These are phyloP conservation scores for Yarrowia sp. DNA, from an alignment of 805 yeast species.

Conservation along the genomic window DNA sequence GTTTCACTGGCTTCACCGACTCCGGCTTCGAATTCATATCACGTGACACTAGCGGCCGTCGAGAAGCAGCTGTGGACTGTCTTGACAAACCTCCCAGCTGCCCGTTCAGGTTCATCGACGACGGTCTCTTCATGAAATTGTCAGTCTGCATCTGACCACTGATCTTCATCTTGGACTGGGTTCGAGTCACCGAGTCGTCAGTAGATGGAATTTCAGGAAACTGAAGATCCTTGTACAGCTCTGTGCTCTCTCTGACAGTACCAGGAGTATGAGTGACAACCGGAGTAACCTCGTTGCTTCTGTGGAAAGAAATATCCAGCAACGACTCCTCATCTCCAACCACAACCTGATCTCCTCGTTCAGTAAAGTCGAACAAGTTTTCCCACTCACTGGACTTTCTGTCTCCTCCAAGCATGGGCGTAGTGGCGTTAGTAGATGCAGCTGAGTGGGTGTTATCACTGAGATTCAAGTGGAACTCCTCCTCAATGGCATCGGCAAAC, in stretches of 20 bases:
- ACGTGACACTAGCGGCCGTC: slow-evolving; percentile 15
- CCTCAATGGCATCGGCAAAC: slow-evolving; percentile 42
- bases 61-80: neutral
- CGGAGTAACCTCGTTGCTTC: slow-evolving; percentile 1
- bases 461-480: slow-evolving; percentile 38
- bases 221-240: slow-evolving; percentile 18
- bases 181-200: neutral
- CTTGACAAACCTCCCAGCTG: slow-evolving; percentile 7
- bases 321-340: slow-evolving; percentile 16
- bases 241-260: neutral
- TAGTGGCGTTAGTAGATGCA: slow-evolving; percentile 3
- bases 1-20: slow-evolving; percentile 8
- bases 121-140: slow-evolving; percentile 30
- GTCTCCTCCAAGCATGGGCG: slow-evolving; percentile 9
- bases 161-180: slow-evolving; percentile 29
- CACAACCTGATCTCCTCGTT: neutral
- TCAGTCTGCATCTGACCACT: slow-evolving; percentile 33
- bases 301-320: slow-evolving; percentile 16
- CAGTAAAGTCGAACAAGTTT: slow-evolving; percentile 17
- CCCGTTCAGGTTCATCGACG: slow-evolving; percentile 26
- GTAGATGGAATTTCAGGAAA: slow-evolving; percentile 26
- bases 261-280: neutral
- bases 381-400: slow-evolving; percentile 23
- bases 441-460: slow-evolving; percentile 23
- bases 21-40: slow-evolving; percentile 3